Conservation (phyloP, 257 asterid species). For the Paulownia fortunei region DNA sequence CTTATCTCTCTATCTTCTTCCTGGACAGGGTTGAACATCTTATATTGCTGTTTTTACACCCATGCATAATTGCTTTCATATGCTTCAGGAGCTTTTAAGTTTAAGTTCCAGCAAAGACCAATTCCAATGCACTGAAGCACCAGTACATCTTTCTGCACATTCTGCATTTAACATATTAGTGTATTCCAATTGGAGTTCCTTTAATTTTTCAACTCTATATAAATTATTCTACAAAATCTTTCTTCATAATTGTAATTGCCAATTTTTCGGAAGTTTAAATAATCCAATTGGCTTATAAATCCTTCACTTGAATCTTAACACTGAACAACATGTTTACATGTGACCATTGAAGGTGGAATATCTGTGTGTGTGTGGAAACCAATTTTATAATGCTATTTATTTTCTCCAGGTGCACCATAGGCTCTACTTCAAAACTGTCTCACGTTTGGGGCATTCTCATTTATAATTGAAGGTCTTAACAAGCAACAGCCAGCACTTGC, state of each 20-base stretch:
- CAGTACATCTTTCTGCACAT: neutral
- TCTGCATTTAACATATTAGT: neutral
- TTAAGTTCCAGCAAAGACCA: neutral
- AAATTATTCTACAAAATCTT: neutral
- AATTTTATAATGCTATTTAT: constrained; percentile 12
- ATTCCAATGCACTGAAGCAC: neutral
- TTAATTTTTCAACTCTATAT: neutral
- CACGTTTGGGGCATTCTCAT: constrained; percentile 94
- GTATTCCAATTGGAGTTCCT: neutral
- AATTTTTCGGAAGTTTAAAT: neutral
- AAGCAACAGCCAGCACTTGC: constrained; percentile 93
- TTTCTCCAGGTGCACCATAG: constrained; percentile 84
- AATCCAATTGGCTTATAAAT: neutral
- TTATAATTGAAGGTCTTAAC: constrained; percentile 86
- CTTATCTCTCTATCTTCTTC: neutral
- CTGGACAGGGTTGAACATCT: neutral
- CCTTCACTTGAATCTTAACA: neutral
- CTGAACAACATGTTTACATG: neutral
- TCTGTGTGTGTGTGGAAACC: neutral
- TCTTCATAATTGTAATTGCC: neutral
- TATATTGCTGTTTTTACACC: neutral
- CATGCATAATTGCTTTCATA: neutral
- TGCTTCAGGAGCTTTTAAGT: neutral
- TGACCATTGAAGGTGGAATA: neutral
- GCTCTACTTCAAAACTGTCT: constrained; percentile 91